Percentiles rank a stretch among this genome's conserved stretches.
phyloP scores from a whole-genome alignment of 768 basidiomycete genomes.

The Rhodosporidiobolus sp. region DNA sequence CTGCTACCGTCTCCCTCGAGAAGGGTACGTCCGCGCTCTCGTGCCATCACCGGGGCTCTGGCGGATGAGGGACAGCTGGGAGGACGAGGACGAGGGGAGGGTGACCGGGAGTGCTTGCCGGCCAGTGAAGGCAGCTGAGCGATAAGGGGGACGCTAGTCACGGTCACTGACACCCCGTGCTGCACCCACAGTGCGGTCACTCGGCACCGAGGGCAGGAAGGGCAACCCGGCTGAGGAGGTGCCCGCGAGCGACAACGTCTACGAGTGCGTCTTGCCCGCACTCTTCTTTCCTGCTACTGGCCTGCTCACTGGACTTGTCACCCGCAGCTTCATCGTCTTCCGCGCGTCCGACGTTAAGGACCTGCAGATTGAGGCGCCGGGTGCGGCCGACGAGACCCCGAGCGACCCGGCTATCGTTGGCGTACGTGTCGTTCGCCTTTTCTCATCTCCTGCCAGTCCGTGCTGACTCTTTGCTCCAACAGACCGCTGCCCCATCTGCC shows the following conservation, averaged over 20 bases:
- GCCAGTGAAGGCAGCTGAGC: no score
- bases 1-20: slow-evolving; percentile 43
- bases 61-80: no score
- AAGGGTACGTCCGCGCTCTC: slow-evolving; percentile 23
- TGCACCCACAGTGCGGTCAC: slow-evolving; percentile 36
- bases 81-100: background rate
- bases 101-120: no score
- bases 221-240: slow-evolving; percentile 40
- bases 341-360: slow-evolving; percentile 48
- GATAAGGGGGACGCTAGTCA: no score
- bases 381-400: slow-evolving; percentile 21
- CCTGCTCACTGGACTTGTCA: background rate
- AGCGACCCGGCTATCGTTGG: slow-evolving; percentile 44
- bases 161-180: background rate
- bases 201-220: slow-evolving; percentile 44
- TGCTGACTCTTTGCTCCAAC: background rate
- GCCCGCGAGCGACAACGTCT: slow-evolving; percentile 39
- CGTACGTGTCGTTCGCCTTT: slow-evolving; percentile 12
- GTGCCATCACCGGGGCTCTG: background rate
- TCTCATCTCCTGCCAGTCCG: background rate
- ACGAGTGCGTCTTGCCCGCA: slow-evolving; percentile 35
- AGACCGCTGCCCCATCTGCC: slow-evolving; percentile 9
- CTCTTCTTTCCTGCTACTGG: background rate
- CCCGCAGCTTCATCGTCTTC: slow-evolving; percentile 42
- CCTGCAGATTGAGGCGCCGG: slow-evolving; percentile 45